phyloP scores from a whole-genome alignment of 148 eudicot genomes.

The Camellia granthamiana region DNA sequence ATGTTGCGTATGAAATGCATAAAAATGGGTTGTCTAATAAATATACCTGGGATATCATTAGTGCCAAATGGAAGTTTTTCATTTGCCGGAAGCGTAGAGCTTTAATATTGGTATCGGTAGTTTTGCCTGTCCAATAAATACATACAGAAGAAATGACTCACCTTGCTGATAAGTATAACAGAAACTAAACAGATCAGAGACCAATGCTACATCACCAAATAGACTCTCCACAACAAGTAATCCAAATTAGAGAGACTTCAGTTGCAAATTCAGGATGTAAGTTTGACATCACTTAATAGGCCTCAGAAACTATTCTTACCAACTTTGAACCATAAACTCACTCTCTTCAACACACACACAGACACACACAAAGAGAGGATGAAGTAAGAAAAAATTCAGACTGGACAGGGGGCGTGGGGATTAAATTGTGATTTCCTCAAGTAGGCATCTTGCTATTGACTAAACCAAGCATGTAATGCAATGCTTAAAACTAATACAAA shows the following conservation, averaged over 20 bases:
- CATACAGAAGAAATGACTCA: constrained; percentile 1
- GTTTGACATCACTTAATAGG: background rate
- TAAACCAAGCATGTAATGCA: background rate
- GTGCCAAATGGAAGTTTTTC: constrained; percentile 91
- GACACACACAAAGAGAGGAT: background rate
- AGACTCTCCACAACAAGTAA: background rate
- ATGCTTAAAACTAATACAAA: background rate
- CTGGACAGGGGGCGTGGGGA: background rate
- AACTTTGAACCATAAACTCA: background rate
- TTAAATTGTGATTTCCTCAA: background rate
- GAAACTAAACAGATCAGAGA: background rate
- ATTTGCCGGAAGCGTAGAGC: constrained; percentile 78
- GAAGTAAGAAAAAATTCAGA: too few species aligned
- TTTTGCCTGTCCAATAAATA: constrained; percentile 65
- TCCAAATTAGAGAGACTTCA: background rate
- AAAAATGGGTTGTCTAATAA: background rate
- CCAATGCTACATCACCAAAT: background rate
- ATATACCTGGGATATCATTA: constrained; percentile 94
- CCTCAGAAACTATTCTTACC: background rate
- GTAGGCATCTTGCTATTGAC: background rate
- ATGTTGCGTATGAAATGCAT: background rate
- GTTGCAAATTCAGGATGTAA: background rate
- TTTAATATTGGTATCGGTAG: constrained; percentile 55
- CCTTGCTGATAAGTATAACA: too few species aligned
- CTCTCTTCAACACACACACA: background rate